Percentiles rank a stretch among this genome's conserved stretches.
phyloP scores from a whole-genome alignment of 768 basidiomycete species.

The Macrolepiota dolichaula region DNA sequence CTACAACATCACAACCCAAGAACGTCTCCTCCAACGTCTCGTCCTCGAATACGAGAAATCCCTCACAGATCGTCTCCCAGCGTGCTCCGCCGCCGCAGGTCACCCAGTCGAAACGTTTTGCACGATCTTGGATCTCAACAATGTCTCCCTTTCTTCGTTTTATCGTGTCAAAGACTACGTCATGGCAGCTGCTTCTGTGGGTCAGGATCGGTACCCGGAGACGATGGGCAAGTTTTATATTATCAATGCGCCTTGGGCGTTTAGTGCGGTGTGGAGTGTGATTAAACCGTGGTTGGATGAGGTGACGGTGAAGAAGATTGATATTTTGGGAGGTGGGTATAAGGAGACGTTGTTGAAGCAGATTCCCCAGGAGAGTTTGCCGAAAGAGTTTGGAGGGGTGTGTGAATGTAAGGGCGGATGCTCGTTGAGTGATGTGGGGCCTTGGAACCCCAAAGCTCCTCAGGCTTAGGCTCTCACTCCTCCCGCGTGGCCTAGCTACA shows the following conservation, averaged over 20 bases:
- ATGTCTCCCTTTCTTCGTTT: slow-evolving; percentile 71
- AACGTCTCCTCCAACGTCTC: slow-evolving; percentile 85
- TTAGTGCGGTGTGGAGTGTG: slow-evolving; percentile 82
- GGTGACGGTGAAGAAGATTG: slow-evolving; percentile 93
- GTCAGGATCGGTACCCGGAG: slow-evolving; percentile 91
- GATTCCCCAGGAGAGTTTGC: slow-evolving; percentile 82
- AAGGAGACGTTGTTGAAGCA: slow-evolving; percentile 75
- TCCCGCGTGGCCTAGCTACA: too few relatives aligned
- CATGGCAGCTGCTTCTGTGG: slow-evolving; percentile 66
- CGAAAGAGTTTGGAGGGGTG: slow-evolving; percentile 78
- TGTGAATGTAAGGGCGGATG: slow-evolving; percentile 82
- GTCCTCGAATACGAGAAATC: slow-evolving; percentile 94
- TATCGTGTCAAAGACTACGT: slow-evolving; percentile 94
- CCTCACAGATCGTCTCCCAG: slow-evolving; percentile 75
- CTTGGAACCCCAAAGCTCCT: slow-evolving; percentile 59
- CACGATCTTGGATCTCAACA: slow-evolving; percentile 91
- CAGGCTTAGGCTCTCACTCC: too few relatives aligned
- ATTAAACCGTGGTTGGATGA: slow-evolving; percentile 94
- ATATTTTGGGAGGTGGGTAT: slow-evolving; percentile 78
- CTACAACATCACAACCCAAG: slow-evolving; percentile 76
- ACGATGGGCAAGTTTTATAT: slow-evolving; percentile 99
- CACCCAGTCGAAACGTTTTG: slow-evolving; percentile 95
- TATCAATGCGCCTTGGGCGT: slow-evolving; percentile 95
- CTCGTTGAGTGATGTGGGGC: slow-evolving; percentile 85
- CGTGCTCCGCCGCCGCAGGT: slow-evolving; percentile 65